phyloP scores from a whole-genome alignment of 1,284 basidiomycete species.

The Omphalotus olearius region DNA sequence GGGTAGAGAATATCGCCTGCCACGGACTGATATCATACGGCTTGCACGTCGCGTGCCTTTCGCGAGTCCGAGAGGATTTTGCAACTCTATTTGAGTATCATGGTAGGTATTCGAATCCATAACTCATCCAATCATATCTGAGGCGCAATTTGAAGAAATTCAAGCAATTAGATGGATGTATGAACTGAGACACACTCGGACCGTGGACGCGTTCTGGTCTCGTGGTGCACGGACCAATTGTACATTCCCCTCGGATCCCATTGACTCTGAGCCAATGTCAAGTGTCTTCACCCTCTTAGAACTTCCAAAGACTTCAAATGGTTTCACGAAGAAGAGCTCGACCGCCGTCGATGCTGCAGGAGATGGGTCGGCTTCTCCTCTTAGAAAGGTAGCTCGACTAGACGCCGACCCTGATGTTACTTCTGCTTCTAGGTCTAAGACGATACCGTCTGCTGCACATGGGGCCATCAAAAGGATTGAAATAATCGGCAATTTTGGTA shows the following conservation, averaged over 20 bases:
- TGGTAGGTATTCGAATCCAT: no score
- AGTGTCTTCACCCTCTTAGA: slow-evolving; percentile 39
- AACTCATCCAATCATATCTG: no score
- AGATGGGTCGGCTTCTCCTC: slow-evolving; percentile 50
- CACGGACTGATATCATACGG: not conserved
- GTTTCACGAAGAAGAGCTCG: slow-evolving; percentile 36
- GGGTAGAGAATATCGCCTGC: no score
- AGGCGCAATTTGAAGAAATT: no score
- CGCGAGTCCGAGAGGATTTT: no score
- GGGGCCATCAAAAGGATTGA: slow-evolving; percentile 37
- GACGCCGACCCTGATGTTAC: slow-evolving; percentile 57
- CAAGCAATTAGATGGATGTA: no score
- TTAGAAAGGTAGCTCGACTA: slow-evolving; percentile 63
- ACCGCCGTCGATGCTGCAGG: slow-evolving; percentile 24
- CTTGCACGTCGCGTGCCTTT: no score
- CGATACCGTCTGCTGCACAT: slow-evolving; percentile 21
- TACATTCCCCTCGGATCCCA: no score
- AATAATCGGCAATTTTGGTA: slow-evolving; percentile 39
- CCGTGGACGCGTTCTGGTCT: no score
- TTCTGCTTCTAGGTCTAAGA: slow-evolving; percentile 53
- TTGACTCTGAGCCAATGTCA: slow-evolving; percentile 21
- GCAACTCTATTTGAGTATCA: no score
- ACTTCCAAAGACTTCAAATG: slow-evolving; percentile 50
- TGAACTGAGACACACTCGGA: no score
- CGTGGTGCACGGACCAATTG: no score